These are phyloP conservation scores for Aspergillus bridgeri DNA, from an alignment of 495 filamentous ascomycete genomes.

Conservation along the genomic window DNA sequence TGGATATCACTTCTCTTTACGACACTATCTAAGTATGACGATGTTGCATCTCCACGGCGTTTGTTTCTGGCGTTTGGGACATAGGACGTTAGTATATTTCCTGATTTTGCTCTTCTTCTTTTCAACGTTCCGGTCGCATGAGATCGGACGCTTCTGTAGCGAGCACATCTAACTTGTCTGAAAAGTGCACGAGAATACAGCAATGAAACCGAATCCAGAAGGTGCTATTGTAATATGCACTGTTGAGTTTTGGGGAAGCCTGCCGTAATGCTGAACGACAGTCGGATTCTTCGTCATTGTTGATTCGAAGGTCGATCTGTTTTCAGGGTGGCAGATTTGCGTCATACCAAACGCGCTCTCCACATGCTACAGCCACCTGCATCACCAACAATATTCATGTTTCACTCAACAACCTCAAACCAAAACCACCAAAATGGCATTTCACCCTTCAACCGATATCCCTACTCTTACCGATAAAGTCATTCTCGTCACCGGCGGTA, in stretches of 20 bases:
- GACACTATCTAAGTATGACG: neutral
- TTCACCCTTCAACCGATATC: constrained; percentile 32
- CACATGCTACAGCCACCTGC: neutral
- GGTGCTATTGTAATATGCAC: neutral
- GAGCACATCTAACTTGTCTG: neutral
- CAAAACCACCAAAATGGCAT: constrained; percentile 18
- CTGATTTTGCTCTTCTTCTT: neutral
- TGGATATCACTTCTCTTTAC: neutral
- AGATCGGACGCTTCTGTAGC: too few species aligned
- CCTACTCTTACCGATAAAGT: constrained; percentile 47
- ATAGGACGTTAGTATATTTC: neutral
- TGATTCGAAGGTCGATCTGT: neutral
- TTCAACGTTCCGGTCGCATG: neutral
- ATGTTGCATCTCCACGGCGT: neutral
- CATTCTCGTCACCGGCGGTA: constrained; percentile 54
- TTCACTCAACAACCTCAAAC: neutral
- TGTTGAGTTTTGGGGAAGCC: neutral
- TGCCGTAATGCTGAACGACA: too few species aligned
- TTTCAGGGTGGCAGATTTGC: neutral
- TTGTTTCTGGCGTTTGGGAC: neutral
- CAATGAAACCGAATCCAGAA: neutral
- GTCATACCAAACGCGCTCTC: neutral
- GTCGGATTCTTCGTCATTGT: neutral
- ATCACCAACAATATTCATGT: neutral
- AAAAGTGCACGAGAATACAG: neutral